Percentiles rank a stretch among this genome's conserved stretches.
Conservation (phyloP, 1,284 basidiomycete genomes). For the Sphagnurus paluster region DNA sequence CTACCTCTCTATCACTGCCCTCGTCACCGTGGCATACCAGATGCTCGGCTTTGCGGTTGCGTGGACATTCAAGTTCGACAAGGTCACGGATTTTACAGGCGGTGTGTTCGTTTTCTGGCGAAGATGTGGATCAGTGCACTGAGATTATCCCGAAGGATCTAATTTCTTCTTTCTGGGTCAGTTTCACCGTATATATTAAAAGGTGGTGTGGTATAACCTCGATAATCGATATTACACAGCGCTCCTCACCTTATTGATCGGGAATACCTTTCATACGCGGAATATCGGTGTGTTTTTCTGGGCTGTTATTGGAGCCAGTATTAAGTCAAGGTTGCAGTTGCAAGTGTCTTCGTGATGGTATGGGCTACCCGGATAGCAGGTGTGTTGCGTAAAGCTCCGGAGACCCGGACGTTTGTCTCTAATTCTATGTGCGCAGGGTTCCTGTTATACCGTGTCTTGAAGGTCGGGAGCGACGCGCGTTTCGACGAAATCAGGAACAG, state of each 20-base stretch:
- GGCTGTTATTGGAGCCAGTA: too few species aligned
- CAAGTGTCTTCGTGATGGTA: slow-evolving; percentile 60
- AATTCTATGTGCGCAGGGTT: slow-evolving; percentile 44
- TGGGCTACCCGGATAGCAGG: slow-evolving; percentile 62
- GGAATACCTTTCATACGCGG: slow-evolving; percentile 58
- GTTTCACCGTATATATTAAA: neutral
- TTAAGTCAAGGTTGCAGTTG: slow-evolving; percentile 33
- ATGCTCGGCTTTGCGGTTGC: slow-evolving; percentile 67
- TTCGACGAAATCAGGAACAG: slow-evolving; percentile 68
- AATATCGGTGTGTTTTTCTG: slow-evolving; percentile 41
- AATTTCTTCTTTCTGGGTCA: slow-evolving; percentile 67
- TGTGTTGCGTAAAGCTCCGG: slow-evolving; percentile 16
- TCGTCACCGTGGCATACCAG: slow-evolving; percentile 70
- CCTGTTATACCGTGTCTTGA: slow-evolving; percentile 66
- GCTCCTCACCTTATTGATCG: slow-evolving; percentile 51
- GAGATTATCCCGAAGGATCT: slow-evolving; percentile 40
- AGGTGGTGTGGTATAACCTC: neutral
- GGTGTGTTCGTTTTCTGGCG: slow-evolving; percentile 40
- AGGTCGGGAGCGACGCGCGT: slow-evolving; percentile 62
- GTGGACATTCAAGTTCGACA: slow-evolving; percentile 72
- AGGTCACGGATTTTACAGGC: slow-evolving; percentile 70
- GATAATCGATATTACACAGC: slow-evolving; percentile 38
- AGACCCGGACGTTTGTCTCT: neutral
- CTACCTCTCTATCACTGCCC: slow-evolving; percentile 66
- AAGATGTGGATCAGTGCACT: slow-evolving; percentile 1